Base-by-base conservation (phyloP, 1,284 basidiomycete genomes). In the Irpex sp. region DNA sequence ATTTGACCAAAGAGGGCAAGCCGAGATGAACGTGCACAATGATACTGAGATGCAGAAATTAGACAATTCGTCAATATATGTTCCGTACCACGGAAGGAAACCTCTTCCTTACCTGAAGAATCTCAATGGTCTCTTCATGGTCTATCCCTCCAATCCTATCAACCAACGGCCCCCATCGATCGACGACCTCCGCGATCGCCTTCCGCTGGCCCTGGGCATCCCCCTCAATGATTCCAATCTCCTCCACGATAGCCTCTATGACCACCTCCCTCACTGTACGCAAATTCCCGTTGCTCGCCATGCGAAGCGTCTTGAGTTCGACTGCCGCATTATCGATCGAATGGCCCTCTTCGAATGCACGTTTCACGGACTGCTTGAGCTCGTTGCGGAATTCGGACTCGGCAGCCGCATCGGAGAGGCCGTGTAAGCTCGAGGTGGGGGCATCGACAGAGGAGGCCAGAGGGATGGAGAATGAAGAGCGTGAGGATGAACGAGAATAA, bases 231-330 rank as follows among this genome's bases (percentile, higher is more conserved):
- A 90, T 71, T 60, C 74, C 75, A 42, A 93, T 85, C 61, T 80
- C 81, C 64, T 87, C 84, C 58, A 93, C 87, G 60, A 94, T 80
- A 35, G 84, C 86, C 18, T 80, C 81, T 37, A 96, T 80, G 33
- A 94, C 92, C 14, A 88, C 87, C 72, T 90, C 87, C 58, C 56
- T 21, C 54, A 96, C 93, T 63, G 85, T 82, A 18, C 80, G 79
- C 28, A 94, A 81, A 4, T 90, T 82, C 53, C 96, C 94, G 70
- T 96, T 96, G 66, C 87, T 90, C 49, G 94, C 93, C 94, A 96
- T 96, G 54, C 94, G 87, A 58, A 96, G 82, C 57, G 94, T 96
- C 79, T 96, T 96, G 67, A 96, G 82, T 72, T 96, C 94, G 67
- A 96, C 93, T 0, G 92, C 83, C 0, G 94, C 93, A 74, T 96